These are phyloP conservation scores for Acacia confusa DNA, from an alignment of 306 rosid genomes.

Conservation along the genomic window DNA sequence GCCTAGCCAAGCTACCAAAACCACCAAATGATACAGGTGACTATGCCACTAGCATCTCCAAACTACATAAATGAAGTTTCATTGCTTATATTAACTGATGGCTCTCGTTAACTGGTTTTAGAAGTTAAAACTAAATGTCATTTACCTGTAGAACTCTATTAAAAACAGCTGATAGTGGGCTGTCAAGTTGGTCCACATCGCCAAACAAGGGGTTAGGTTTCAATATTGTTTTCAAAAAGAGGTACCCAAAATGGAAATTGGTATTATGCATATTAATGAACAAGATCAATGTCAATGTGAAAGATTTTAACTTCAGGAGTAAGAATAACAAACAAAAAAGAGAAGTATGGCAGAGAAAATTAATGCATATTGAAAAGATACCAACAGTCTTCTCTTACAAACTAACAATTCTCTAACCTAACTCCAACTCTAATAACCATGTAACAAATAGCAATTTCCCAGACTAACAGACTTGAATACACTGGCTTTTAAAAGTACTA, in stretches of 20 bases:
- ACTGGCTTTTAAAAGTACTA: too few species aligned
- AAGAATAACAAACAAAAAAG: background rate
- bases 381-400: too few species aligned
- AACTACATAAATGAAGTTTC: slow-evolving; percentile 60
- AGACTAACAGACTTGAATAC: too few species aligned
- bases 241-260: background rate
- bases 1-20: slow-evolving; percentile 95
- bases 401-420: too few species aligned
- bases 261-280: background rate
- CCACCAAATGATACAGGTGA: slow-evolving; percentile 96
- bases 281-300: background rate
- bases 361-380: background rate
- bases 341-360: background rate
- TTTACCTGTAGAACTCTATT: slow-evolving; percentile 82
- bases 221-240: slow-evolving; percentile 6
- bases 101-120: slow-evolving; percentile 32
- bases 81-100: slow-evolving; percentile 27
- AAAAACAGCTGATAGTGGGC: slow-evolving; percentile 88
- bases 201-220: slow-evolving; percentile 31
- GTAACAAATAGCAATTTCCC: background rate
- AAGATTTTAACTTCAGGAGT: background rate
- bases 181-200: slow-evolving; percentile 40
- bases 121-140: slow-evolving; percentile 21
- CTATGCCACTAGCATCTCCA: slow-evolving; percentile 94
- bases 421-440: too few species aligned